A percentile compares a stretch with the other conserved stretches of the same genome.
phyloP scores from a whole-genome alignment of 2,329 filamentous ascomycete genomes.

The Phoma sp. region DNA sequence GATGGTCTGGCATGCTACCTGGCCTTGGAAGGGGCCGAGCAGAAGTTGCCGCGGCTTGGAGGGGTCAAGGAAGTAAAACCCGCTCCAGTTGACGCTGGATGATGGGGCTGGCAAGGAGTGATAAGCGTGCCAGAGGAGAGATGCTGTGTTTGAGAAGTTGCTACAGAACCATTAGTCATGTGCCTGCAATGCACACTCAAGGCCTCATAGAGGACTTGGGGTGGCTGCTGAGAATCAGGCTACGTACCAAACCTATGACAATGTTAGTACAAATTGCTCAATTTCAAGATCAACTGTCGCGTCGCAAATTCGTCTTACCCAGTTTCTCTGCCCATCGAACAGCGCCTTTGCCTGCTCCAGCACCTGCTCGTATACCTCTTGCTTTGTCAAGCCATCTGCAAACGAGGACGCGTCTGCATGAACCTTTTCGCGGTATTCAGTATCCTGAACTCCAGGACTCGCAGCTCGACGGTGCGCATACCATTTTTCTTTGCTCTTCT shows the following conservation, averaged over 20 bases:
- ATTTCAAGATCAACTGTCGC: neutral
- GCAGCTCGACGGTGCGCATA: constrained; percentile 20
- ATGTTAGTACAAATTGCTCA: neutral
- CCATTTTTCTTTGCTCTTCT: constrained; percentile 6
- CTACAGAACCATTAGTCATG: constrained; percentile 6
- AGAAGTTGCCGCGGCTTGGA: constrained; percentile 63
- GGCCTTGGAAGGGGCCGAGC: constrained; percentile 80
- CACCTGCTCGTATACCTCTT: constrained; percentile 76
- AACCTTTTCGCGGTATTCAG: constrained; percentile 53
- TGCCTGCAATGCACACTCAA: neutral
- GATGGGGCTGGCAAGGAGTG: constrained; percentile 72
- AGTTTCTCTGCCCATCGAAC: constrained; percentile 76
- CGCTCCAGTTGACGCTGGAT: constrained; percentile 74
- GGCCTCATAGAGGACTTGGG: neutral
- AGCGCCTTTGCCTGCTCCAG: constrained; percentile 72
- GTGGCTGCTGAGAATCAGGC: neutral
- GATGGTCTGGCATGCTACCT: constrained; percentile 79
- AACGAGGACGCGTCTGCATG: constrained; percentile 84
- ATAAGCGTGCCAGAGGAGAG: constrained; percentile 79
- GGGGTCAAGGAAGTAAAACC: constrained; percentile 56
- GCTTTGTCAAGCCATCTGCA: constrained; percentile 68
- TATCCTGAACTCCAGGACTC: constrained; percentile 17
- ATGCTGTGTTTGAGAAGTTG: constrained; percentile 77
- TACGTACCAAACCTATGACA: constrained; percentile 14
- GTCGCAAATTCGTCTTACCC: constrained; percentile 59